These are phyloP conservation scores for Saccharomycopsis schoenii DNA, from an alignment of 805 yeast genomes.

Conservation along the genomic window DNA sequence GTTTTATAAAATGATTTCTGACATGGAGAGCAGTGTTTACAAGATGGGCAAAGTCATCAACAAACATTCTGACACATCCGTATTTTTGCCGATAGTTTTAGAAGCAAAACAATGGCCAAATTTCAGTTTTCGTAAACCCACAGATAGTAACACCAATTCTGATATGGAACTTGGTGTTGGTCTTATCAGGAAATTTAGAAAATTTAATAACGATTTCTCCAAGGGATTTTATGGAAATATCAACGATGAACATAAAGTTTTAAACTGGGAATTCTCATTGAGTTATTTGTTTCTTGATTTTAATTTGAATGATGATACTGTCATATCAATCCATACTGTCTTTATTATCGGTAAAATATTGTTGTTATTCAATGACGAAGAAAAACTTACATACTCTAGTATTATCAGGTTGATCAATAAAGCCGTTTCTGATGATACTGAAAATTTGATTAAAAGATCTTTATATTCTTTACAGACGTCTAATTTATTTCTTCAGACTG, in stretches of 20 bases:
- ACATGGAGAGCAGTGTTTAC: background rate
- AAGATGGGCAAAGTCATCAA: background rate
- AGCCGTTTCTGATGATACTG: background rate
- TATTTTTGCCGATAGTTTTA: background rate
- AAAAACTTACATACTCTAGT: background rate
- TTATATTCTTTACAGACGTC: constrained; percentile 9
- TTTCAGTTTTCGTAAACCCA: background rate
- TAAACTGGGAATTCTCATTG: constrained; percentile 13
- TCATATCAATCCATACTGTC: constrained; percentile 8
- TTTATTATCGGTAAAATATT: constrained; percentile 11
- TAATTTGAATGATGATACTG: background rate
- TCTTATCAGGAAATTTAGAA: background rate
- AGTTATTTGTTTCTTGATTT: constrained; percentile 13
- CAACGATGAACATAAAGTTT: constrained; percentile 2
- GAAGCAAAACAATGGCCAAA: background rate
- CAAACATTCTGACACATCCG: background rate
- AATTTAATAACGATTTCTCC: background rate
- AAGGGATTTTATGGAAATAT: background rate
- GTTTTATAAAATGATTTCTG: background rate
- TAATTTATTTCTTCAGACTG: constrained; percentile 3
- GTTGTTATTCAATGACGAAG: constrained; percentile 12
- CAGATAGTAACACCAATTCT: background rate
- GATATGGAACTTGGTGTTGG: background rate
- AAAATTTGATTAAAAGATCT: constrained; percentile 10
- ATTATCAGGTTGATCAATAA: background rate